Base-by-base conservation (phyloP, 202 grass and related monocot species). In the Hordeum pubiflorum region DNA sequence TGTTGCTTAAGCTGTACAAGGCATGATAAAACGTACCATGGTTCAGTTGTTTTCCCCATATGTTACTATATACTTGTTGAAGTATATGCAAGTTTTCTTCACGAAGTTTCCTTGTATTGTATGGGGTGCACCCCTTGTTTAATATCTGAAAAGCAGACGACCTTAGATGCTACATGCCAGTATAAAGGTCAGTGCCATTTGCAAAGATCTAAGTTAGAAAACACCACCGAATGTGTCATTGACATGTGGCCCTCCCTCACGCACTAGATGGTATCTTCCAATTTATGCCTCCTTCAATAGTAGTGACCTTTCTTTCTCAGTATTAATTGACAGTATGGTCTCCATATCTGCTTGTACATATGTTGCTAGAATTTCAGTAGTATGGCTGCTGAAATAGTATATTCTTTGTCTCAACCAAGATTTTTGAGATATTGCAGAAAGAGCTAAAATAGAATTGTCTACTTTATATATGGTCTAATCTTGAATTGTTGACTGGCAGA, bases 401-500 rank as follows among this genome's bases (percentile, higher is more conserved):
- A 68, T 68, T 68, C 18, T 68, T 55, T 79, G 26, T 69, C 20
- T 68, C 79, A 40, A 60, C 57, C 57, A 39, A 37, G 10, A 70
- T 31, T 77, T 76, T 65, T 32, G 65, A 41, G 65, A 69, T 69
- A 43, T 69, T 44, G 39, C 12, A 44, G 38, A 17, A 70, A 70
- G 34, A 70, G 6, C 11, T 12, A 44, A 70, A 44, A 26, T 44
- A 44, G 39, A 44, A 26, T 10, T 11, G 43, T 70, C 11, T 15
- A 70, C 11, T 70, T 18, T 70, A 26, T 57, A 22, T 13, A 52
- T 76, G 5, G 72, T 63, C 43, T 80, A 31, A 79, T 64, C 63
- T 56, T 78, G 48, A 82, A 75, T 84, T 76, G 46, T 87, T 43
- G 72, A 82, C 32, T 91, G 20, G 76, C 82, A 99, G 96, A 89